Evolutionary conservation across 768 basidiomycete species (phyloP).

Genomic region (Suillus occidentalis): DNA sequence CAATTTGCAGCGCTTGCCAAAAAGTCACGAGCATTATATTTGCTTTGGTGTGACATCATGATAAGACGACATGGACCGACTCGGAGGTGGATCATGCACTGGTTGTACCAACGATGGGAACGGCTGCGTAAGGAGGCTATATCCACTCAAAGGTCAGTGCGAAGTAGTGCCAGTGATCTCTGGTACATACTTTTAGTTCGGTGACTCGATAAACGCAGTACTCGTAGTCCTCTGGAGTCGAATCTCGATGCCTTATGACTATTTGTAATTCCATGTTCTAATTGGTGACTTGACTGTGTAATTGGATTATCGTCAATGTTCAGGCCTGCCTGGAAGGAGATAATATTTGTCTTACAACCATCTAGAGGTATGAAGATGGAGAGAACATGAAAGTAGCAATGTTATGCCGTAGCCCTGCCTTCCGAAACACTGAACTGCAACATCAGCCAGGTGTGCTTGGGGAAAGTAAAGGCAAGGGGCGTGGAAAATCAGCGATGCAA

Average conservation of each 20-base stretch:
- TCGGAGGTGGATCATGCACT: no score
- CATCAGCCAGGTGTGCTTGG: background rate
- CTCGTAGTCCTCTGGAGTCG: background rate
- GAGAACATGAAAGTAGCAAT: background rate
- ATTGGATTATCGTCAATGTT: background rate
- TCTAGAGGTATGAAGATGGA: background rate
- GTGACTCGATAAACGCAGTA: background rate
- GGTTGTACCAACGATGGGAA: no score
- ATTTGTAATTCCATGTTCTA: background rate
- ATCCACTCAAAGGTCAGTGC: no score
- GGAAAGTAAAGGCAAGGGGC: no score
- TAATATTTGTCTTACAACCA: background rate
- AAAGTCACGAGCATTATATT: no score
- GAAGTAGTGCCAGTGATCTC: no score
- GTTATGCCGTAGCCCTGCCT: background rate
- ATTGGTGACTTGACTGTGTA: background rate
- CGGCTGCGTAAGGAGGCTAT: no score
- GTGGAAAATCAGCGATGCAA: no score
- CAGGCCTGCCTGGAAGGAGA: background rate
- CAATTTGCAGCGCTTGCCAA: no score
- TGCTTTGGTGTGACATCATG: no score
- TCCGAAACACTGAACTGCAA: background rate
- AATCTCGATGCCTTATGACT: conserved; percentile 1
- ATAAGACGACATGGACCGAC: no score
- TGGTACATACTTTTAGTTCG: no score